A percentile compares a stretch with the other conserved stretches of the same genome.
phyloP scores from a whole-genome alignment of 768 basidiomycete genomes.

The Sarcodon sp. region DNA sequence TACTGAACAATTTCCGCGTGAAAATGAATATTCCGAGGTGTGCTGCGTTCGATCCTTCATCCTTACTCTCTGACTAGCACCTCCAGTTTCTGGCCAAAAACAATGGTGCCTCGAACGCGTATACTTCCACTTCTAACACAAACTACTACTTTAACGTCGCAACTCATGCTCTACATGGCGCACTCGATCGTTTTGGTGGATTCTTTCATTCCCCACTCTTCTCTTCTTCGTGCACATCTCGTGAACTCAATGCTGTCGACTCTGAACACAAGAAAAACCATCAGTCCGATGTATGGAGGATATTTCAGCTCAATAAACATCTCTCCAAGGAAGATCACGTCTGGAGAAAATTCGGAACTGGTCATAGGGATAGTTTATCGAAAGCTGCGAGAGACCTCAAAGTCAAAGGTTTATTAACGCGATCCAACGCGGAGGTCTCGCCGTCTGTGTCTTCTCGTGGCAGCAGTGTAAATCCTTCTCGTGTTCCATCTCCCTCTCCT shows the following conservation, averaged over 20 bases:
- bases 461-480: slow-evolving; percentile 31
- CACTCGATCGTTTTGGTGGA: slow-evolving; percentile 63
- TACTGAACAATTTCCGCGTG: slow-evolving; percentile 72
- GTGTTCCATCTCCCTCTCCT: slow-evolving; percentile 44
- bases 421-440: slow-evolving; percentile 4
- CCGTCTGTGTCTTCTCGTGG: slow-evolving; percentile 15
- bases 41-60: slow-evolving; percentile 4
- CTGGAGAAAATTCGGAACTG: slow-evolving; percentile 89
- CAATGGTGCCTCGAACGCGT: slow-evolving; percentile 85
- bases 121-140: slow-evolving; percentile 84
- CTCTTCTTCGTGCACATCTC: slow-evolving; percentile 66
- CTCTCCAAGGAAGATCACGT: slow-evolving; percentile 68
- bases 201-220: slow-evolving; percentile 97
- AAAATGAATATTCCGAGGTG: slow-evolving; percentile 92
- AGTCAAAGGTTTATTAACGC: slow-evolving; percentile 27
- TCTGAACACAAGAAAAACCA: slow-evolving; percentile 97
- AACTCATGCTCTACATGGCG: slow-evolving; percentile 48
- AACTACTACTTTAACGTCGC: slow-evolving; percentile 76
- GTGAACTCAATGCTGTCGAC: slow-evolving; percentile 92
- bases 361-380: slow-evolving; percentile 64
- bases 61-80: slow-evolving; percentile 4
- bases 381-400: slow-evolving; percentile 46
- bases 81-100: slow-evolving; percentile 66
- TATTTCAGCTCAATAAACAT: slow-evolving; percentile 88
- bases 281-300: slow-evolving; percentile 83